phyloP scores from a whole-genome alignment of 1,139 yeast genomes.

The Hemisphaericaspora subhashii region DNA sequence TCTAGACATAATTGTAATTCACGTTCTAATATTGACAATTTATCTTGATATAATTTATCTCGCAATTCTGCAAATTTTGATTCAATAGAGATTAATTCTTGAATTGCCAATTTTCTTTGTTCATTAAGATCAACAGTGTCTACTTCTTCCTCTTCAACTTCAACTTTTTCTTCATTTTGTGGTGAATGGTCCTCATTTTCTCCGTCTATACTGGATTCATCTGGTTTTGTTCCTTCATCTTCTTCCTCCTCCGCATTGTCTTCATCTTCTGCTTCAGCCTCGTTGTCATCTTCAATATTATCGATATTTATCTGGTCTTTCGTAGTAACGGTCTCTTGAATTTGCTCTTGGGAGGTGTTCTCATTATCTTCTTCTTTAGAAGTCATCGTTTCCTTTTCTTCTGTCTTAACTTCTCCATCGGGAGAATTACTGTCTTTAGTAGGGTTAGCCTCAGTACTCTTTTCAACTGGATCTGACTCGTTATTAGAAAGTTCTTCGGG shows the following conservation, averaged over 20 bases:
- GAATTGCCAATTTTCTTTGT: constrained; percentile 62
- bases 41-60: constrained; percentile 74
- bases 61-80: constrained; percentile 81
- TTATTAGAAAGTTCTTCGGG: background rate
- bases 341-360: background rate
- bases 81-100: constrained; percentile 74
- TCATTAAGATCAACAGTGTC: constrained; percentile 47
- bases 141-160: constrained; percentile 26
- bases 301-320: constrained; percentile 3
- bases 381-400: constrained; percentile 13
- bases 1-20: constrained; percentile 85
- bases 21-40: constrained; percentile 69
- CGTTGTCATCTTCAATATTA: constrained; percentile 9
- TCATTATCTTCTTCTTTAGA: constrained; percentile 10
- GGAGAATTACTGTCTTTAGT: constrained; percentile 7
- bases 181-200: constrained; percentile 14
- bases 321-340: too few species aligned
- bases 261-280: constrained; percentile 20
- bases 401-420: constrained; percentile 23
- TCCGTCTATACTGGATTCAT: constrained; percentile 13
- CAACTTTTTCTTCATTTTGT: constrained; percentile 23
- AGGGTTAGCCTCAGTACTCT: background rate
- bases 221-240: constrained; percentile 15
- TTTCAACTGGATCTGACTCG: background rate
- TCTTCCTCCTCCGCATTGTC: constrained; percentile 21